Evolutionary conservation across 1,284 basidiomycete species (phyloP).

Genomic region (Fistulinella cinereoalba): DNA sequence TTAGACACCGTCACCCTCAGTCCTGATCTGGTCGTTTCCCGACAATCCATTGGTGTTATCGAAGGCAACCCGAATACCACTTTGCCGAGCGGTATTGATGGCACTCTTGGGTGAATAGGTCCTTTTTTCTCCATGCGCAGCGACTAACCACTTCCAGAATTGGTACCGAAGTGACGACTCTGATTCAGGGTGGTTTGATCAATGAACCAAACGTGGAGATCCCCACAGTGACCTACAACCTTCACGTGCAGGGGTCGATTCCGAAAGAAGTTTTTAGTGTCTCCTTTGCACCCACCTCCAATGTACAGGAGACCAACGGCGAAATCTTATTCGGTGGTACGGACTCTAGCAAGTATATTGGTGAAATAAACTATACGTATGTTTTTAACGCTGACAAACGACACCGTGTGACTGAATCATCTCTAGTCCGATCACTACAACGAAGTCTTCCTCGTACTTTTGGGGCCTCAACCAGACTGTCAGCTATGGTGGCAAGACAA

Average conservation of each 20-base stretch:
- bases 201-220: conserved; percentile 11
- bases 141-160: conserved; percentile 37
- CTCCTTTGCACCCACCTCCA: conserved; percentile 40
- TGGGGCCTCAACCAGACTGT: conserved; percentile 66
- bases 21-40: conserved; percentile 22
- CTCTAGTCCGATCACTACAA: conserved; percentile 46
- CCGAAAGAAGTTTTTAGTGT: conserved; percentile 34
- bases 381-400: conserved; percentile 12
- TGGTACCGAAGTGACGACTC: conserved; percentile 30
- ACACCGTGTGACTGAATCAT: not conserved
- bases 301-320: conserved; percentile 31
- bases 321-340: conserved; percentile 50
- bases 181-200: conserved; percentile 29
- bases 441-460: conserved; percentile 47
- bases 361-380: conserved; percentile 44
- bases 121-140: not conserved
- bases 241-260: conserved; percentile 34
- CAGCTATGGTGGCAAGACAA: conserved; percentile 45
- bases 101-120: conserved; percentile 18
- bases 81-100: not conserved
- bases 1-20: conserved; percentile 28
- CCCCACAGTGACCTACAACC: conserved; percentile 38
- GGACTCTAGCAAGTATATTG: conserved; percentile 48
- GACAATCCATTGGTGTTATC: conserved; percentile 35
- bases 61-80: conserved; percentile 19